A percentile compares a stretch with the other conserved stretches of the same genome.
Evolutionary conservation across 1,284 basidiomycete genomes (phyloP).

Genomic region (Bondarzewia mesenterica): DNA sequence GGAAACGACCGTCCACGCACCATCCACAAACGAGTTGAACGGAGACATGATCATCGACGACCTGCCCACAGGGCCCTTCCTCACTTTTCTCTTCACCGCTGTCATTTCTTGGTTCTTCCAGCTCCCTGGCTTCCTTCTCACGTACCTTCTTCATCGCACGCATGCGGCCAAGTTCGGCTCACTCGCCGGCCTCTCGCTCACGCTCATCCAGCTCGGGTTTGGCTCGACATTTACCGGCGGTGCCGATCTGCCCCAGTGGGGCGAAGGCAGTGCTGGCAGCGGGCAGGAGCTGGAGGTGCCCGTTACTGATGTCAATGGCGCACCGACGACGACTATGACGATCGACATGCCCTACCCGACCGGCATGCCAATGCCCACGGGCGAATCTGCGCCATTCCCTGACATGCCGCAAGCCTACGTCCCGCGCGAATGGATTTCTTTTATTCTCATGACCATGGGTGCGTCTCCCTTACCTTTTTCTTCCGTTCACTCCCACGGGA

Average conservation of each 20-base stretch:
- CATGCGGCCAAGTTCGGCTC: conserved; percentile 95
- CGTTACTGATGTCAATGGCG: not conserved
- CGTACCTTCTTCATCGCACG: conserved; percentile 88
- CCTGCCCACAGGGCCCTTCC: conserved; percentile 59
- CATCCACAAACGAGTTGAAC: conserved; percentile 40
- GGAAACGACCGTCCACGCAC: conserved; percentile 90
- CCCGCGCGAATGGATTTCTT: conserved; percentile 63
- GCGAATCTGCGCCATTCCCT: conserved; percentile 6
- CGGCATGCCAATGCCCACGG: conserved; percentile 11
- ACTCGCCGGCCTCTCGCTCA: conserved; percentile 89
- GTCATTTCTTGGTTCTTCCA: conserved; percentile 95
- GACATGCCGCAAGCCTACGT: conserved; percentile 28
- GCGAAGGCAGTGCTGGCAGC: not conserved
- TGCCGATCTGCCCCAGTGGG: not conserved
- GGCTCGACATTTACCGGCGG: conserved; percentile 38
- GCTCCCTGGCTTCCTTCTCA: conserved; percentile 92
- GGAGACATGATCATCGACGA: conserved; percentile 69
- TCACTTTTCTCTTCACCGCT: conserved; percentile 73
- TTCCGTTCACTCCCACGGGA: not conserved
- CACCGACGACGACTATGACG: not conserved
- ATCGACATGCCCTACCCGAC: not conserved
- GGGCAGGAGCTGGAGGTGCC: not conserved
- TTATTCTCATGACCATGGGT: conserved; percentile 87
- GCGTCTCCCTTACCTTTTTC: conserved; percentile 13
- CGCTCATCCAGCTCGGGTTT: conserved; percentile 85